These are phyloP conservation scores for Steccherinum ochraceum DNA, from an alignment of 768 basidiomycete genomes.

Conservation along the genomic window DNA sequence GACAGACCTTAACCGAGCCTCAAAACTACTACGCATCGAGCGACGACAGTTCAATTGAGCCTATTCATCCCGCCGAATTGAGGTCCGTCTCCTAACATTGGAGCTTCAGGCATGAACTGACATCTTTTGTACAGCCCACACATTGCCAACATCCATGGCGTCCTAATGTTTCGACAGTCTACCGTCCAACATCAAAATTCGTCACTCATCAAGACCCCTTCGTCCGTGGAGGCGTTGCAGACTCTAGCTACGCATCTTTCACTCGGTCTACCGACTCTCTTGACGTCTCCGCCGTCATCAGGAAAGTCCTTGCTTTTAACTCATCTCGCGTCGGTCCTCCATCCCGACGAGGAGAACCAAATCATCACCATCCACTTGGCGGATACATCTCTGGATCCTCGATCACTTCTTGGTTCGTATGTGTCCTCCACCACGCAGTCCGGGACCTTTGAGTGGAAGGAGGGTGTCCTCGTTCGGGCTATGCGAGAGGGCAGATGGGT, in stretches of 20 bases:
- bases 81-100: conserved; percentile 36
- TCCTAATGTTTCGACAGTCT: conserved; percentile 53
- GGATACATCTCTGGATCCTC: conserved; percentile 92
- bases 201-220: conserved; percentile 56
- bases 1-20: conserved; percentile 35
- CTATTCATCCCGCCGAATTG: conserved; percentile 42
- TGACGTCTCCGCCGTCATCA: conserved; percentile 82
- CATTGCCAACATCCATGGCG: conserved; percentile 56
- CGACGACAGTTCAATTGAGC: conserved; percentile 25
- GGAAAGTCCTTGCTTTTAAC: conserved; percentile 81
- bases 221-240: conserved; percentile 52
- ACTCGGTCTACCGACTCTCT: conserved; percentile 66
- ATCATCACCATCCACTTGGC: conserved; percentile 86
- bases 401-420: conserved; percentile 89
- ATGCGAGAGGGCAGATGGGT: conserved; percentile 91
- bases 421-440: conserved; percentile 77
- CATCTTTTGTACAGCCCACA: conserved; percentile 38
- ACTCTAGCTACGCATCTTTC: conserved; percentile 59
- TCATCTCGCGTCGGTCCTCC: conserved; percentile 64
- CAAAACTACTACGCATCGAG: conserved; percentile 42
- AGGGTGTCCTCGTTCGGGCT: conserved; percentile 86
- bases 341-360: conserved; percentile 55
- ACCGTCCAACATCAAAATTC: conserved; percentile 20
- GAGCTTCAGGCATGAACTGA: conserved; percentile 10
- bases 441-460: conserved; percentile 94